These are phyloP conservation scores for Podila epicladia DNA, from an alignment of 192 early-diverging fungal species.

Conservation along the genomic window DNA sequence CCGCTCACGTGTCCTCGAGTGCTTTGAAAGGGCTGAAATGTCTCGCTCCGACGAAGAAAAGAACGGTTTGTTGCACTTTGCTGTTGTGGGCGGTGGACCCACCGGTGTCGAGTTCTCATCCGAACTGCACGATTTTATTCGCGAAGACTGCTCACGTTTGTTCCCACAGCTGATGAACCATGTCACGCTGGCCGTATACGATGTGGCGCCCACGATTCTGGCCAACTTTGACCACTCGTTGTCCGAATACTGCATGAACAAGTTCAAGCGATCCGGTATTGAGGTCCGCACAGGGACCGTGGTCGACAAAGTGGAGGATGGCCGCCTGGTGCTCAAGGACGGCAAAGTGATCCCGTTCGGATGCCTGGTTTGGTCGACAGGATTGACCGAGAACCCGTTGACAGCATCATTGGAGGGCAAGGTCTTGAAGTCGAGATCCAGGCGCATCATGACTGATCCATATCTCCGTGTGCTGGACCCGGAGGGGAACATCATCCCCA, in stretches of 20 bases:
- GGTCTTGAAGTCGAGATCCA: slow-evolving; percentile 26
- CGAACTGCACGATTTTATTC: slow-evolving; percentile 76
- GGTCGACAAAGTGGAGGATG: slow-evolving; percentile 67
- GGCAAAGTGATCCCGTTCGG: slow-evolving; percentile 52
- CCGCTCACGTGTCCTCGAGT: slow-evolving; percentile 80
- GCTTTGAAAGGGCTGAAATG: slow-evolving; percentile 82
- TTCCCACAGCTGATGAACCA: slow-evolving; percentile 74
- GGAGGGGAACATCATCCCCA: slow-evolving; percentile 47
- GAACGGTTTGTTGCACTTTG: slow-evolving; percentile 78
- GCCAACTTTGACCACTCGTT: slow-evolving; percentile 80
- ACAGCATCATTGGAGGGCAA: slow-evolving; percentile 46
- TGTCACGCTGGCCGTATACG: slow-evolving; percentile 76
- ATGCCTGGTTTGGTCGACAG: slow-evolving; percentile 70
- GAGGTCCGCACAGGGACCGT: slow-evolving; percentile 72
- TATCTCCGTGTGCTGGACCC: slow-evolving; percentile 78
- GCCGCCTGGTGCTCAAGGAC: slow-evolving; percentile 60
- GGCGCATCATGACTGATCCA: slow-evolving; percentile 78
- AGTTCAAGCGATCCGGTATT: slow-evolving; percentile 83
- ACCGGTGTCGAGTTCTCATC: slow-evolving; percentile 64
- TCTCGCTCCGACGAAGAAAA: slow-evolving; percentile 70
- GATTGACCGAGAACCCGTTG: slow-evolving; percentile 70
- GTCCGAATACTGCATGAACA: slow-evolving; percentile 75
- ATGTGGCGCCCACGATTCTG: slow-evolving; percentile 83
- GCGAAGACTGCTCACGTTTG: slow-evolving; percentile 79
- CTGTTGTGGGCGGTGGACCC: slow-evolving; percentile 89